Conservation (phyloP, 108 stramenopile species). For the Craspedostauros australis region DNA sequence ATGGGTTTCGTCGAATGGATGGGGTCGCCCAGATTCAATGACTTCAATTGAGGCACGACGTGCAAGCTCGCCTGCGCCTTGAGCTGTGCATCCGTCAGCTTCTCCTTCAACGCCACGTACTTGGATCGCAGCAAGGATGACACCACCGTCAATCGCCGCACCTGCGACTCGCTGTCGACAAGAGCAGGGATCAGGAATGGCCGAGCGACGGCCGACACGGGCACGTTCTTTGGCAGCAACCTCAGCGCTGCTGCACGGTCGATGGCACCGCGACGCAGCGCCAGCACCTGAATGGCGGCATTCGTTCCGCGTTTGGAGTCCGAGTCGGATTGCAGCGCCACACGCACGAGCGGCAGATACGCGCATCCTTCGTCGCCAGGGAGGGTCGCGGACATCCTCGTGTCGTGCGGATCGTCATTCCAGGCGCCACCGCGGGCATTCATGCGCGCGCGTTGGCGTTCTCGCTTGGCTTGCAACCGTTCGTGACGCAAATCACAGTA, state of each 20-base stretch:
- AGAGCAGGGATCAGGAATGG: conserved; percentile 84
- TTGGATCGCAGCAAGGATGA: conserved; percentile 67
- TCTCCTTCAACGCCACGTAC: conserved; percentile 61
- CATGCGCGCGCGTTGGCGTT: conserved; percentile 30
- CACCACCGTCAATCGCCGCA: conserved; percentile 71
- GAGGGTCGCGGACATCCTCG: conserved; percentile 2
- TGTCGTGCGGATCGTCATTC: conserved; percentile 26
- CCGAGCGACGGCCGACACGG: conserved; percentile 65
- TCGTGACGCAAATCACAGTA: conserved; percentile 81
- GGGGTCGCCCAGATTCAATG: conserved; percentile 69
- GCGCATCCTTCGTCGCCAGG: conserved; percentile 44
- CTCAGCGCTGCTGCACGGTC: conserved; percentile 77
- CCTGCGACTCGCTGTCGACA: conserved; percentile 76
- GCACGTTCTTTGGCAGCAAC: conserved; percentile 71
- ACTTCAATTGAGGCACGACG: conserved; percentile 56
- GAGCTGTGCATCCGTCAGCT: conserved; percentile 74
- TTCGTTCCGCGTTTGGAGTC: conserved; percentile 57
- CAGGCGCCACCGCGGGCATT: conserved; percentile 14
- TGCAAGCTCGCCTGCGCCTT: conserved; percentile 71
- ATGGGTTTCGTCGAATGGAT: conserved; percentile 69
- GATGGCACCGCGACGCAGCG: conserved; percentile 64
- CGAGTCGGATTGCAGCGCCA: conserved; percentile 65
- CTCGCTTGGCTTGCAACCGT: conserved; percentile 36
- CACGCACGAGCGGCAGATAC: conserved; percentile 80
- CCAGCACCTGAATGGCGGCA: conserved; percentile 78